Evolutionary conservation across 192 early-diverging fungal genomes (phyloP).

Genomic region (Linderina pennispora): DNA sequence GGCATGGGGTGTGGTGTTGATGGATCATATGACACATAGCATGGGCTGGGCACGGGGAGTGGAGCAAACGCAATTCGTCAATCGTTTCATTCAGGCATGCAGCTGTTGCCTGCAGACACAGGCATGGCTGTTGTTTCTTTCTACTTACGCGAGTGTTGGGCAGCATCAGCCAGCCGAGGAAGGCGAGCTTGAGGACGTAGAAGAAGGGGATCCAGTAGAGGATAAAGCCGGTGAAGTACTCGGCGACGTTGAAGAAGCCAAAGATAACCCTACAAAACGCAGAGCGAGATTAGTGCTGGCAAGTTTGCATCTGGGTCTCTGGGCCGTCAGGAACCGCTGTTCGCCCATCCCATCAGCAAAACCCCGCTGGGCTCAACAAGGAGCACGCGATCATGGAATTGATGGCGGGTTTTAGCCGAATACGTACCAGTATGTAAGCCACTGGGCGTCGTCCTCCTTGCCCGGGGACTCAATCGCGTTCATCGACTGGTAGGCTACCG

Average conservation of each 20-base stretch:
- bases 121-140: too few relatives aligned
- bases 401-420: too few relatives aligned
- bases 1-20: too few relatives aligned
- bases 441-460: conserved; percentile 79
- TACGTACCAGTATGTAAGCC: conserved; percentile 82
- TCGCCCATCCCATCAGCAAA: too few relatives aligned
- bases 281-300: background rate
- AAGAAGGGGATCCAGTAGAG: conserved; percentile 96
- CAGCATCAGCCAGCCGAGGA: conserved; percentile 80
- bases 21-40: too few relatives aligned
- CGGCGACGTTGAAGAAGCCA: conserved; percentile 78
- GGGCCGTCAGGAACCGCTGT: too few relatives aligned
- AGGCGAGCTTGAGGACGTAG: conserved; percentile 85
- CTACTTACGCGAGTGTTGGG: conserved; percentile 53
- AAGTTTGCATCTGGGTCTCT: background rate
- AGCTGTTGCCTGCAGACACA: too few relatives aligned
- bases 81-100: too few relatives aligned
- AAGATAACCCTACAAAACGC: conserved; percentile 63
- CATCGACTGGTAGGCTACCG: conserved; percentile 81
- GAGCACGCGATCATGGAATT: too few relatives aligned
- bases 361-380: too few relatives aligned
- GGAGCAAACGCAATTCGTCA: too few relatives aligned
- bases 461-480: conserved; percentile 80
- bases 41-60: too few relatives aligned
- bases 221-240: conserved; percentile 87